A percentile compares a stretch with the other conserved stretches of the same genome.
Evolutionary conservation across 768 basidiomycete species (phyloP).

Genomic region (Asterophora lycoperdoides): DNA sequence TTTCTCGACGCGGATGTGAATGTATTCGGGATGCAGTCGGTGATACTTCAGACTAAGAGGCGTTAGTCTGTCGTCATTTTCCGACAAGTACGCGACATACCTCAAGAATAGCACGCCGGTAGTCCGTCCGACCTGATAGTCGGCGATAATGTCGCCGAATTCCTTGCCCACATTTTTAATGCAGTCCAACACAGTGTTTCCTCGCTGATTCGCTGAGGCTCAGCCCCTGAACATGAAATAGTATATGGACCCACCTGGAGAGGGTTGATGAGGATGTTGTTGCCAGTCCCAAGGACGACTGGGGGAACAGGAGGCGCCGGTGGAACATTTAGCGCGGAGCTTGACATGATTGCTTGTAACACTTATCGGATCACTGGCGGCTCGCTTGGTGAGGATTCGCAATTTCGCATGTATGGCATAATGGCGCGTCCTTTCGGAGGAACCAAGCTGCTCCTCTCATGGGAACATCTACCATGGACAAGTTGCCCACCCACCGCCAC

Average conservation of each 20-base stretch:
- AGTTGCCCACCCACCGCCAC: conserved; percentile 24
- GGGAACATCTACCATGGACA: conserved; percentile 26
- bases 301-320: conserved; percentile 41
- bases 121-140: conserved; percentile 94
- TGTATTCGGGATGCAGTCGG: conserved; percentile 95
- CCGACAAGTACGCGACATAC: conserved; percentile 32
- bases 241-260: conserved; percentile 40
- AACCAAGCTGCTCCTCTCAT: conserved; percentile 4
- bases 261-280: conserved; percentile 60
- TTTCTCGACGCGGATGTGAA: conserved; percentile 85
- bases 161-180: conserved; percentile 91
- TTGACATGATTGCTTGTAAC: conserved; percentile 6
- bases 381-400: neutral
- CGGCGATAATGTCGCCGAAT: conserved; percentile 88
- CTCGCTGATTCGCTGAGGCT: conserved; percentile 45
- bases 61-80: neutral
- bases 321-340: conserved; percentile 13
- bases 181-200: conserved; percentile 84
- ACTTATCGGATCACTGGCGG: conserved; percentile 17
- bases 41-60: conserved; percentile 80
- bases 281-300: conserved; percentile 59
- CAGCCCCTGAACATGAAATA: neutral
- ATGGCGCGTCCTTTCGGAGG: neutral
- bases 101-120: conserved; percentile 91
- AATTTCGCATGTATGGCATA: too few relatives aligned